Base-by-base conservation (phyloP, 257 asterid species). In the Scutellaria barbata region DNA sequence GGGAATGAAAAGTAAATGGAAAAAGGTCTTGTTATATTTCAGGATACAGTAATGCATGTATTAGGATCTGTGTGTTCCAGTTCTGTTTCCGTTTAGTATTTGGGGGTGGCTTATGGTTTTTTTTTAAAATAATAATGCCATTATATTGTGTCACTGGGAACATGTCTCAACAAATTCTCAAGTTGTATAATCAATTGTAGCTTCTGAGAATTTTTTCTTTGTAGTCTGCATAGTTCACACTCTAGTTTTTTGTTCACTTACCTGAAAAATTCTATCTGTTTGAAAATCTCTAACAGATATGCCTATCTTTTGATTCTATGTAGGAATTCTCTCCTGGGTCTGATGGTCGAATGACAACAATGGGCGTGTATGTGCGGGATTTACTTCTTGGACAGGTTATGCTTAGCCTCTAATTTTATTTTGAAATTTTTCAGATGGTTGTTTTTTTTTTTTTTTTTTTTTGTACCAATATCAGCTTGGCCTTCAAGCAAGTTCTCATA, bases 261-360 rank as follows among this genome's bases (percentile, higher is more conserved):
- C 17, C 35, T 10, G 33, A 40, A 18, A 56, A 40, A 12, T 66
- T 50, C 45, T 40, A n/a, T 14, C 48, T 20, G 9, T 37, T 25
- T 70, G 7, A 22, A 64, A 35, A 16, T 17, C 10, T 9, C 52
- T 53, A 55, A 42, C 10, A 43, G 54, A 66, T 60, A 53, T 69
- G 63, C 68, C 30, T 51, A 57, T 58, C 39, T 81, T 33, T 66
- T 20, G 7, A n/a, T 72, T 75, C 14, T 66, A 40, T 75, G 18
- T 60, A 92, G 98, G 96, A 92, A 81, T 92, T 92, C 74, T 81
- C 96, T 59, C 96, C 98, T 70, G 96, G 96, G 73, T 86, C 95
- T 48, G 83, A 88, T 71, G 98, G 98, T 58, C 86, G 81, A 70
- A 90, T 83, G 96, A 86, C 98, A 30, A 92, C 92, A 55, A 92